Evolutionary conservation across 2,329 filamentous ascomycete species (phyloP).

Genomic region (Diaporthe helianthi): DNA sequence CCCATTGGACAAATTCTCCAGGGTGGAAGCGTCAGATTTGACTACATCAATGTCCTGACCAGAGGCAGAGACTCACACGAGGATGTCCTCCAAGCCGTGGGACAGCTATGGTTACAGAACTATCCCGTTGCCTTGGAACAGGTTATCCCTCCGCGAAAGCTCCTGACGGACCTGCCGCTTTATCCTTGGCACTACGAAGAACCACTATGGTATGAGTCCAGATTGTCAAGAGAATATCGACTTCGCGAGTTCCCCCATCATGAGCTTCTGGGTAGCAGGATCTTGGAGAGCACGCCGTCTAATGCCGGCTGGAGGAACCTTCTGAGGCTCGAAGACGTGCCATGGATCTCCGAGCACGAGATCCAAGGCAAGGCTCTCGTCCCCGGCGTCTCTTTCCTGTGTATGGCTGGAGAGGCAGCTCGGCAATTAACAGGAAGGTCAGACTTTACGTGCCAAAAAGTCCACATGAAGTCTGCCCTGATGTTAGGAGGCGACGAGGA

Average conservation of each 20-base stretch:
- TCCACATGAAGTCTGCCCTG: constrained; percentile 9
- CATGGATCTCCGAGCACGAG: background rate
- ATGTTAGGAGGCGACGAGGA: too few relatives aligned
- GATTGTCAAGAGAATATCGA: background rate
- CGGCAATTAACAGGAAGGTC: background rate
- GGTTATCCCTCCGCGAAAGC: too few relatives aligned
- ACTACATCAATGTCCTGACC: background rate
- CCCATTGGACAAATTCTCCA: constrained; percentile 37
- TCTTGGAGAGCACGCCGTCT: background rate
- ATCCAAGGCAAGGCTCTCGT: background rate
- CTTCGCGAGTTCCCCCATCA: background rate
- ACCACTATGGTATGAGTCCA: background rate
- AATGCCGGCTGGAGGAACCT: background rate
- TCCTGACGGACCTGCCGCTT: background rate
- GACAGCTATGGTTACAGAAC: constrained; percentile 36
- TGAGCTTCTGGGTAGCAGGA: background rate
- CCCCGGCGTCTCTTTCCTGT: background rate
- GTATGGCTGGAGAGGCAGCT: background rate
- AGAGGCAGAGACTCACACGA: constrained; percentile 31
- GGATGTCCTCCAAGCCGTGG: constrained; percentile 30
- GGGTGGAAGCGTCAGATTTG: background rate
- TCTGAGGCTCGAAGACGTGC: background rate
- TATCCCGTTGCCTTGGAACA: too few relatives aligned
- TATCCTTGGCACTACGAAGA: background rate
- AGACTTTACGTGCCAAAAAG: background rate